Evolutionary conservation across 352 stramenopile species (phyloP), one percentile per base, ranked within the genome.

Genomic region (Globisporangium camurandrum): DNA sequence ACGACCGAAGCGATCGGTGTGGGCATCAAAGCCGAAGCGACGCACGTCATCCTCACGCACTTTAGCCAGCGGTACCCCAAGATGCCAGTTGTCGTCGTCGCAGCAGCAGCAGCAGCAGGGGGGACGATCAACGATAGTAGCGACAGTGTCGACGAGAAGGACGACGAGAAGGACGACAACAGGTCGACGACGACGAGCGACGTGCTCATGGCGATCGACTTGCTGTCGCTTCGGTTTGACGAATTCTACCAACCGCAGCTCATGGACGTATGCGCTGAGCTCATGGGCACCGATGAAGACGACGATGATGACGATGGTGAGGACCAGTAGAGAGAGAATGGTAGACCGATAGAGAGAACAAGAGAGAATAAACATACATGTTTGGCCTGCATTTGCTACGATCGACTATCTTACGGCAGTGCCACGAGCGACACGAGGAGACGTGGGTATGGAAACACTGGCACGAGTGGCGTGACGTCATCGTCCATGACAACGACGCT

Each of bases 11-110:
- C 95, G 0, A 69, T 98, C 11, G 50, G 62, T 9, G 78, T 98
- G 2, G 95, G 77, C 2, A 62, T 53, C 16, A 49, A 68, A 44
- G 64, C 74, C 40, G 43, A 95, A 70, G 95, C 89, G 17, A 83
- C 96, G 44, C 69, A 87, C 48, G 60, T 95, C 1, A 66, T 98
- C 17, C 71, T 99, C 9, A 99, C 96, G n/a, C 96, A 99, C 66
- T 99, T 99, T 67, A 92, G 80, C 51, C 80, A 94, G 57, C 65
- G 80, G 17, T 91, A 94, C 52, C 79, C 79, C 4, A 91, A 88
- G 57, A 86, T 88, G 71, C 62, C 80, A 0, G 66, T 71, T 17
- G 36, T 84, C 16, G 66, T 39, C 17, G n/a, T n/a, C n/a, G n/a
- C n/a, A n/a, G n/a, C n/a, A n/a, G n/a, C n/a, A n/a, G n/a, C n/a